Percentiles rank a stretch among this genome's conserved stretches.
Conservation (phyloP, 352 stramenopile species). For the Phytophthora niederhauseri region DNA sequence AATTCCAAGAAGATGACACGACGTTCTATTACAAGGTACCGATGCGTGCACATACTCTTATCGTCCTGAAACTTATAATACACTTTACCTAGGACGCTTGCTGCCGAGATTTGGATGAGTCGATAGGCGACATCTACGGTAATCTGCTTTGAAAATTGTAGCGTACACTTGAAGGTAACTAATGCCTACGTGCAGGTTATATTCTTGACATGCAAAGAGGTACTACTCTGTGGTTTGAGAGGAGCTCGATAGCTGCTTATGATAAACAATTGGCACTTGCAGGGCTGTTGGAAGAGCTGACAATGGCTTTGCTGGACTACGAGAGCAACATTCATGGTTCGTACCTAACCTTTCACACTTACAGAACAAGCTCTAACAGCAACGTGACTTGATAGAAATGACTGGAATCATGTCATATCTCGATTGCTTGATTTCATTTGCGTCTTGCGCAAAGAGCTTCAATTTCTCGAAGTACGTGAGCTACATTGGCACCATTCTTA, state of each 20-base stretch:
- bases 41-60: neutral
- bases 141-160: constrained; percentile 1
- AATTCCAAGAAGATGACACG: constrained; percentile 88
- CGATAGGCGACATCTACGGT: constrained; percentile 87
- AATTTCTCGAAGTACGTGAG: constrained; percentile 68
- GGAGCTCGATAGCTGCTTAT: neutral
- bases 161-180: neutral
- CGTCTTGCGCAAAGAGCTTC: constrained; percentile 65
- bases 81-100: constrained; percentile 55
- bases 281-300: constrained; percentile 84
- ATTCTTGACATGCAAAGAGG: constrained; percentile 84
- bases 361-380: constrained; percentile 1
- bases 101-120: constrained; percentile 80
- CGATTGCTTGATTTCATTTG: constrained; percentile 77
- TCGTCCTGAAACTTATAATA: neutral
- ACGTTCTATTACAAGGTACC: constrained; percentile 90
- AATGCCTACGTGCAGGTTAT: constrained; percentile 48
- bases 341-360: neutral
- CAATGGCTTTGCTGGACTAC: constrained; percentile 69
- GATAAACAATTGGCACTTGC: neutral
- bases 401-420: constrained; percentile 65
- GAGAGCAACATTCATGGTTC: constrained; percentile 73
- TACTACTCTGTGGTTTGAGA: constrained; percentile 20
- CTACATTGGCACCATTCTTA: neutral
- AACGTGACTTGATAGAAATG: constrained; percentile 55